A percentile compares a stretch with the other conserved stretches of the same genome.
These are phyloP conservation scores for Fusarium albosuccineum DNA, from an alignment of 2,329 filamentous ascomycete genomes.

Conservation along the genomic window DNA sequence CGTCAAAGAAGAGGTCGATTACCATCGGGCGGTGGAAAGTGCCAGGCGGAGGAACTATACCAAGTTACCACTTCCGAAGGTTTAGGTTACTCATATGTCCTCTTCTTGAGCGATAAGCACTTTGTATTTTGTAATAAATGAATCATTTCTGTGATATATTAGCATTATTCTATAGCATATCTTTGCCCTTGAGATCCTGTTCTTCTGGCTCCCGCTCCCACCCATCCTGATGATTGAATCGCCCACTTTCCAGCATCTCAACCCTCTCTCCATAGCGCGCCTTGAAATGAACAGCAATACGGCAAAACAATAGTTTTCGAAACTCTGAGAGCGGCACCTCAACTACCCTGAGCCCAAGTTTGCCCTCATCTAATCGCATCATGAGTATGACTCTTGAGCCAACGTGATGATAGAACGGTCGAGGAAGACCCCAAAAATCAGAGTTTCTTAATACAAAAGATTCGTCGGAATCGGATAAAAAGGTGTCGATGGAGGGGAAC, in stretches of 20 bases:
- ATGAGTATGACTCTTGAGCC: conserved; percentile 31
- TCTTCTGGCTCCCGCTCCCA: neutral
- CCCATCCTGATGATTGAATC: conserved; percentile 26
- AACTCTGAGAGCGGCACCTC: conserved; percentile 30
- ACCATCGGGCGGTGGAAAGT: conserved; percentile 30
- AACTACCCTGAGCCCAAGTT: conserved; percentile 30
- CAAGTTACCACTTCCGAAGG: conserved; percentile 17
- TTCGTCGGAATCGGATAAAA: neutral
- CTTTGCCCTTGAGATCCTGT: neutral
- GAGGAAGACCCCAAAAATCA: conserved; percentile 28
- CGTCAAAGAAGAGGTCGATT: conserved; percentile 21
- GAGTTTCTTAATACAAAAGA: neutral
- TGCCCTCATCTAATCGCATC: conserved; percentile 24
- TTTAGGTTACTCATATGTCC: too few species aligned
- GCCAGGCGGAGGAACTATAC: conserved; percentile 32
- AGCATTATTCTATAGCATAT: neutral
- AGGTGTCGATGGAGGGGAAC: neutral
- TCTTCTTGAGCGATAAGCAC: too few species aligned
- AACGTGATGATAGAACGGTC: conserved; percentile 37
- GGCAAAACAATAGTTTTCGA: conserved; percentile 36
- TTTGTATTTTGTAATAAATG: neutral
- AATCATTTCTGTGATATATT: neutral
- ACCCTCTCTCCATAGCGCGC: conserved; percentile 32
- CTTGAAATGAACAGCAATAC: conserved; percentile 34
- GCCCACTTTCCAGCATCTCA: conserved; percentile 26